phyloP scores from a whole-genome alignment of 805 yeast species.

The Candida krabiensis region DNA sequence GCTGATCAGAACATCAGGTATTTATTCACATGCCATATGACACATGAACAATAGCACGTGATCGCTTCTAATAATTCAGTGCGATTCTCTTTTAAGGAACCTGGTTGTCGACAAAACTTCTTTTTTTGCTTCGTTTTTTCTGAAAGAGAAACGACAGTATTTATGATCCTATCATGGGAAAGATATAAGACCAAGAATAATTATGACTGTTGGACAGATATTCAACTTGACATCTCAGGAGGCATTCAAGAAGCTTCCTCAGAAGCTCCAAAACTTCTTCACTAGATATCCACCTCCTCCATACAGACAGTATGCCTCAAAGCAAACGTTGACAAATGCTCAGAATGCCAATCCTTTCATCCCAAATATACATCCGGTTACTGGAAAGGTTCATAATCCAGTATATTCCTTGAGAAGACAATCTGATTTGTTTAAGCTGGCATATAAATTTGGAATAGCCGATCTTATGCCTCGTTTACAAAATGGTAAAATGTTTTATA shows the following conservation, averaged over 20 bases:
- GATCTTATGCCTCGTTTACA: conserved; percentile 71
- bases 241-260: conserved; percentile 57
- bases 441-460: conserved; percentile 75
- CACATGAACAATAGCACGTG: too few relatives aligned
- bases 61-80: too few relatives aligned
- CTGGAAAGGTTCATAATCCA: conserved; percentile 76
- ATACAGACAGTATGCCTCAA: conserved; percentile 61
- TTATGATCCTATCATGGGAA: too few relatives aligned
- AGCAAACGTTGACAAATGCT: conserved; percentile 65
- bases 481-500: conserved; percentile 66
- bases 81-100: too few relatives aligned
- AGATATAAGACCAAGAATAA: too few relatives aligned
- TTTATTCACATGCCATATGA: too few relatives aligned
- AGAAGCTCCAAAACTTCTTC: conserved; percentile 69
- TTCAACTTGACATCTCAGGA: conserved; percentile 31
- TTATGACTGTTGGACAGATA: conserved; percentile 19
- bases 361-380: conserved; percentile 80
- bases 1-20: too few relatives aligned
- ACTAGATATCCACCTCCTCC: conserved; percentile 83
- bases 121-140: conserved; percentile 1
- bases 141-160: too few relatives aligned
- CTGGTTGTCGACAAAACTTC: too few relatives aligned
- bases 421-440: conserved; percentile 79
- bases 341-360: conserved; percentile 82
- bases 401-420: conserved; percentile 78